Base-by-base conservation (phyloP, 176 grass and related monocot species). In the Juncus effusus region DNA sequence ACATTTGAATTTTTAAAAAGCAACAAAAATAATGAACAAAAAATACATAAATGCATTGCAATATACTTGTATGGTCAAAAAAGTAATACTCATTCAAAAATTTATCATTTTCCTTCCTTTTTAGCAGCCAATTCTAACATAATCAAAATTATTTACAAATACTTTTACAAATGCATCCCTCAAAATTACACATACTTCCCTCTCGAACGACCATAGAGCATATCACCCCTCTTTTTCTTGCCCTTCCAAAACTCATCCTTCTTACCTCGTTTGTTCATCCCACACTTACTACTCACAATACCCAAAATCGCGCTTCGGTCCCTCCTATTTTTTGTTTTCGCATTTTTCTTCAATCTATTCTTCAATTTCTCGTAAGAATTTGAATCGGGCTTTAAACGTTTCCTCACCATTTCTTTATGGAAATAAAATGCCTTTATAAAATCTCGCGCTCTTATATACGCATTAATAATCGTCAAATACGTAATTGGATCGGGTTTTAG, bases 211-310 rank as follows among this genome's bases (percentile, higher is more conserved):
- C 69, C 54, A 36, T 9, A 42, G 44, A 72, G 5, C 15, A 13
- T 58, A 45, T 35, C 69, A 59, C 56, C 58, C 16, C 38, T 19
- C 10, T 78, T 88, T 54, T 77, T 88, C 79, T 71, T 88, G 64
- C 83, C 91, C 80, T 96, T 96, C 92, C 87, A 96, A 82, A 96
- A 88, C 56, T 88, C 92, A 38, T 96, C 87, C 74, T 84, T 96
- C 72, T 96, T 86, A 36, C 84, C 85, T 42, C 76, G 85, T 58
- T 74, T 83, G n/a, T 67, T 72, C 51, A 71, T 83, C 54, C 88
- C 62, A 47, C 64, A 87, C 49, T 87, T 96, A 13, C 79, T 82
- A 59, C 81, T 84, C 50, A 91, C 61, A 40, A 96, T 85, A 56
- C 85, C 85, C 56, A 74, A 61, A 60, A 91, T 81, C 39, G 92